Conservation (phyloP, 495 filamentous ascomycete species). For the Penicillium samsonianum region DNA sequence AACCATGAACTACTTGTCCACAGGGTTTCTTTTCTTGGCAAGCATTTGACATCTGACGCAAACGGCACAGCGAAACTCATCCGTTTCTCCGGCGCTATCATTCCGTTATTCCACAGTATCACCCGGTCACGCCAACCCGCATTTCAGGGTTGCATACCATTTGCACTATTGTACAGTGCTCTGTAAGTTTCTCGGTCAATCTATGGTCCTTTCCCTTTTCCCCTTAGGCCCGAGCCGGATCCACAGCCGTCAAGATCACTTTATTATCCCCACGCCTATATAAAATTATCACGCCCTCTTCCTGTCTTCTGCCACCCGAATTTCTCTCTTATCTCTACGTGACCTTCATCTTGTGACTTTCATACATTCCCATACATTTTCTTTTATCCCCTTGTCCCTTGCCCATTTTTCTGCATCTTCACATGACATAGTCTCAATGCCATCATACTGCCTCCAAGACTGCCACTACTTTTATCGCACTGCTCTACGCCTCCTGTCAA, state of each 20-base stretch:
- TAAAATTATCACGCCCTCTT: not conserved
- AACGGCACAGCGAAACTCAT: constrained; percentile 29
- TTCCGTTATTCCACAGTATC: constrained; percentile 17
- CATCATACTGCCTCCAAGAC: constrained; percentile 79
- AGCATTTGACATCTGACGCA: constrained; percentile 23
- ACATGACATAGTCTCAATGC: constrained; percentile 58
- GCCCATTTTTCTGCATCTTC: not conserved
- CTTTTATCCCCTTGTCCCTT: not conserved
- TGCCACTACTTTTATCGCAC: constrained; percentile 93
- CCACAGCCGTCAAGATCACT: constrained; percentile 5
- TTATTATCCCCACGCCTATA: constrained; percentile 3
- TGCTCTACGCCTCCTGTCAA: constrained; percentile 77
- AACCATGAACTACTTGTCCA: not conserved
- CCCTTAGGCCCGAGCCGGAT: constrained; percentile 28
- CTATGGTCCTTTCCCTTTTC: constrained; percentile 11
- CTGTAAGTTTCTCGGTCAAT: constrained; percentile 22
- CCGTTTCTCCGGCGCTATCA: constrained; percentile 45
- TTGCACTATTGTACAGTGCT: constrained; percentile 15
- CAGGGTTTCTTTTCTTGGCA: constrained; percentile 10
- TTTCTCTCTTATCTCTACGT: not conserved
- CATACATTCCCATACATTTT: not conserved
- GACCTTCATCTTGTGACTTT: not conserved
- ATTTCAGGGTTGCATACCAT: constrained; percentile 7
- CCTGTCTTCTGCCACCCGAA: not conserved
- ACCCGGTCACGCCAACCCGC: constrained; percentile 20